Conservation (phyloP, 305 asterid genomes). For the Solanum hybrid region DNA sequence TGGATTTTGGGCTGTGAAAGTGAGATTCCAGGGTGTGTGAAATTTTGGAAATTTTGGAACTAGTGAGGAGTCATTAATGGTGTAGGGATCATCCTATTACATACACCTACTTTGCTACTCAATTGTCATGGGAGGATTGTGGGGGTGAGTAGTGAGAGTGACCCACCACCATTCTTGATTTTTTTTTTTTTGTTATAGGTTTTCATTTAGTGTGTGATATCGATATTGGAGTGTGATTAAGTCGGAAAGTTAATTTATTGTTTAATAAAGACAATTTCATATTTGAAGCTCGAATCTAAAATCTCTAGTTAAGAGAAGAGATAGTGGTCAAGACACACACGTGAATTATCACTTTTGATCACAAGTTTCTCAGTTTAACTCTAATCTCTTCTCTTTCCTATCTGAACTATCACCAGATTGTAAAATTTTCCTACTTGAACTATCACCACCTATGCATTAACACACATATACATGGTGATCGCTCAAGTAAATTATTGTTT, state of each 20-base stretch:
- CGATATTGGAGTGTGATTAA: fast-evolving
- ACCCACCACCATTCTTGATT: conserved; percentile 5
- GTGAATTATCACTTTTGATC: neutral
- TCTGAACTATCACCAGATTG: neutral
- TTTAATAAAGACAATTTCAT: neutral
- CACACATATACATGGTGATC: neutral
- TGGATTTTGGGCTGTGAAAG: conserved; percentile 9
- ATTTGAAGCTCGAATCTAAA: neutral
- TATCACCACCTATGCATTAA: neutral
- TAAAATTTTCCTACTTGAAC: too few relatives aligned
- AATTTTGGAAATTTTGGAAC: neutral
- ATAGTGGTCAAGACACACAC: neutral
- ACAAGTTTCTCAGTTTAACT: too few relatives aligned
- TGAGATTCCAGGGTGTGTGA: conserved; percentile 14
- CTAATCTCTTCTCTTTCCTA: neutral
- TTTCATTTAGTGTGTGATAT: fast-evolving
- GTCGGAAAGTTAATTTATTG: fast-evolving
- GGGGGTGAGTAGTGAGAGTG: conserved; percentile 6
- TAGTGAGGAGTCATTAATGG: conserved; percentile 4
- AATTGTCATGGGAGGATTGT: neutral
- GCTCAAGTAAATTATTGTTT: neutral
- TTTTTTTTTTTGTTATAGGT: neutral
- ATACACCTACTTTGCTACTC: conserved; percentile 6
- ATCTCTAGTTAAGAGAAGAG: neutral
- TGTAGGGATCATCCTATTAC: conserved; percentile 10